Conservation (phyloP, 1,139 yeast genomes). For the Saccharomyces hybrid region DNA sequence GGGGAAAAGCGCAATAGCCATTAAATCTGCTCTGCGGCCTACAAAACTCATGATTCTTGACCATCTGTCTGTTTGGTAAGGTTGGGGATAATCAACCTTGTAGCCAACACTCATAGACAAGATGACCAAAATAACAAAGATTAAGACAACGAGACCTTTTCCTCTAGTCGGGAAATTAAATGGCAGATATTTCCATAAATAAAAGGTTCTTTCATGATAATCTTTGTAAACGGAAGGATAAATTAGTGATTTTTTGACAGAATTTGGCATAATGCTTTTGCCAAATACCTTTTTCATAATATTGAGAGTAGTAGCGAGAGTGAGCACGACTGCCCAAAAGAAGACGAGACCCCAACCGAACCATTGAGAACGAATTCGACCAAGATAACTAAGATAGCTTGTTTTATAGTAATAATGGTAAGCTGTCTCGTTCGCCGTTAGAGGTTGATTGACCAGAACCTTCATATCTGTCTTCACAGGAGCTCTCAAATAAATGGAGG, state of each 20-base stretch:
- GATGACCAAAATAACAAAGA: conserved; percentile 34
- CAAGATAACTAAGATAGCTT: no score
- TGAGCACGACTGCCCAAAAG: conserved; percentile 34
- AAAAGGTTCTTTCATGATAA: conserved; percentile 34
- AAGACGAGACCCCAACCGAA: conserved; percentile 38
- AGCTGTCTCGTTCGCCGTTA: conserved; percentile 27
- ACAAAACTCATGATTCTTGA: conserved; percentile 37
- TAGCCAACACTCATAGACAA: conserved; percentile 37
- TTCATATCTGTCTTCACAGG: conserved; percentile 22
- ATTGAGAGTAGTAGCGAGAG: conserved; percentile 28
- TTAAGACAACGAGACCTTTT: conserved; percentile 36
- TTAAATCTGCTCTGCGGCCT: conserved; percentile 48
- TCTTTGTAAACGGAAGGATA: conserved; percentile 39
- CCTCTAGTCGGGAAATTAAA: conserved; percentile 43
- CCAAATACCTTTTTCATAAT: conserved; percentile 20
- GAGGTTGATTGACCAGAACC: conserved; percentile 25
- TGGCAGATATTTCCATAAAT: conserved; percentile 25
- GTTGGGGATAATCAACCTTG: no score
- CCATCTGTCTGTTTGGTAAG: no score
- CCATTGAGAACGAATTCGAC: conserved; percentile 34
- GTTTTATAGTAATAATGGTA: conserved; percentile 30
- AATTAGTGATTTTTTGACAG: conserved; percentile 30
- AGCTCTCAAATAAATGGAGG: conserved; percentile 27
- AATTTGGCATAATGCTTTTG: conserved; percentile 9
- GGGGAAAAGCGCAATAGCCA: conserved; percentile 45